Percentiles rank a stretch among this genome's conserved stretches.
Conservation (phyloP, 352 stramenopile genomes). For the Phytopythium ostracodes region DNA sequence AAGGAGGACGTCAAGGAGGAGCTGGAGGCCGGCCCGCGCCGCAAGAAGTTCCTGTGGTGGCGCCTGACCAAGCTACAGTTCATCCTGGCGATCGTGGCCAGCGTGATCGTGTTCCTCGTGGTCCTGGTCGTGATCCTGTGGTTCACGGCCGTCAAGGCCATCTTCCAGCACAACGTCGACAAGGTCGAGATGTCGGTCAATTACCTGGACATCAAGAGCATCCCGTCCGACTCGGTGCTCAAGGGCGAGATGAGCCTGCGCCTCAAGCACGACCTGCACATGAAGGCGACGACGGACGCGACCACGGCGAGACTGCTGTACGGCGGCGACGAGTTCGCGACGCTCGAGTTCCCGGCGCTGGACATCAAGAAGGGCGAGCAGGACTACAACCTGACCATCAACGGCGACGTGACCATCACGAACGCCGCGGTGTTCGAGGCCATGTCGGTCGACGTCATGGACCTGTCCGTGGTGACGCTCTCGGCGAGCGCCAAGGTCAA, state of each 20-base stretch:
- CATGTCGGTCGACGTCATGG: conserved; percentile 42
- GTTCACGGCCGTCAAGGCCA: conserved; percentile 49
- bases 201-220: conserved; percentile 60
- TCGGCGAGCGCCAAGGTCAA: conserved; percentile 38
- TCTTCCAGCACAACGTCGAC: conserved; percentile 61
- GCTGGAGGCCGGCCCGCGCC: conserved; percentile 17
- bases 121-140: conserved; percentile 49
- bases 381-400: conserved; percentile 31
- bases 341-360: conserved; percentile 44
- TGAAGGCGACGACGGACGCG: conserved; percentile 40
- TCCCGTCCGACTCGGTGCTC: conserved; percentile 33
- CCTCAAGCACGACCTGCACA: conserved; percentile 37
- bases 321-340: conserved; percentile 35
- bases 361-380: conserved; percentile 33
- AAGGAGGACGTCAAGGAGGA: conserved; percentile 23
- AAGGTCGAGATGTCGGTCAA: conserved; percentile 59
- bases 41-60: conserved; percentile 53
- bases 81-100: conserved; percentile 35
- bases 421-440: conserved; percentile 35
- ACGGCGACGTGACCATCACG: conserved; percentile 29
- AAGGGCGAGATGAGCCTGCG: conserved; percentile 49
- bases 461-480: conserved; percentile 32
- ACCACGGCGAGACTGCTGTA: conserved; percentile 41
- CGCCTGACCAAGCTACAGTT: conserved; percentile 49
- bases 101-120: conserved; percentile 32